Conservation (phyloP, 495 filamentous ascomycete genomes). For the Trichoderma asperelloides region DNA sequence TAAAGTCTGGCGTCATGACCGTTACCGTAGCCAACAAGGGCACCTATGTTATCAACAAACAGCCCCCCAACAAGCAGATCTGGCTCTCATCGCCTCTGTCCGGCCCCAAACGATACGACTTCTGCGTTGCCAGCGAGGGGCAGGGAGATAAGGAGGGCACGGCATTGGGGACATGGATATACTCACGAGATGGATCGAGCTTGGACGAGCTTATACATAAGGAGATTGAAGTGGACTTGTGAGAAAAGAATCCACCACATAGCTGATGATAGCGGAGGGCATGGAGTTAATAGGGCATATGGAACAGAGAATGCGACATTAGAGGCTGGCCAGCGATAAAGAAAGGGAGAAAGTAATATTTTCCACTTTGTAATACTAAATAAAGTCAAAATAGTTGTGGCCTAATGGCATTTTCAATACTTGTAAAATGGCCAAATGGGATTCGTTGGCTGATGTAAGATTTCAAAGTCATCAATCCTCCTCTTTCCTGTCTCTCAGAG, state of each 20-base stretch:
- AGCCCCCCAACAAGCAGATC: slow-evolving; percentile 93
- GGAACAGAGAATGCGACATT: neutral
- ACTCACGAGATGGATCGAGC: slow-evolving; percentile 68
- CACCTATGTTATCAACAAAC: slow-evolving; percentile 92
- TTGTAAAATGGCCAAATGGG: neutral
- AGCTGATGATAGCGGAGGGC: neutral
- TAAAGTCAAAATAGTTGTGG: neutral
- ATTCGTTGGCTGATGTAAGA: neutral
- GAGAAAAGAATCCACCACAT: neutral
- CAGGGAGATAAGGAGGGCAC: slow-evolving; percentile 69
- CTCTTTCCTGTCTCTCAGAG: neutral
- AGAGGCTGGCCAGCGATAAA: neutral
- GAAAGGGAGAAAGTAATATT: neutral
- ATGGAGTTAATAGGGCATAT: neutral
- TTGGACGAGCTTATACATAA: slow-evolving; percentile 59
- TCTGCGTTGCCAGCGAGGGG: slow-evolving; percentile 59
- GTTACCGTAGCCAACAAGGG: slow-evolving; percentile 54
- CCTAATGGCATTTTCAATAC: neutral
- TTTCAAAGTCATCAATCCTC: neutral
- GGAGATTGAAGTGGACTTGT: slow-evolving; percentile 54
- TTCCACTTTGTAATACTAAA: neutral
- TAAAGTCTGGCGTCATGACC: slow-evolving; percentile 75
- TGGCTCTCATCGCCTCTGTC: slow-evolving; percentile 89
- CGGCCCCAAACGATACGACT: slow-evolving; percentile 92
- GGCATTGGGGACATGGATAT: slow-evolving; percentile 69